A percentile compares a stretch with the other conserved stretches of the same genome.
phyloP scores from a whole-genome alignment of 1,139 yeast genomes.

The Yamadazyma taylorii region DNA sequence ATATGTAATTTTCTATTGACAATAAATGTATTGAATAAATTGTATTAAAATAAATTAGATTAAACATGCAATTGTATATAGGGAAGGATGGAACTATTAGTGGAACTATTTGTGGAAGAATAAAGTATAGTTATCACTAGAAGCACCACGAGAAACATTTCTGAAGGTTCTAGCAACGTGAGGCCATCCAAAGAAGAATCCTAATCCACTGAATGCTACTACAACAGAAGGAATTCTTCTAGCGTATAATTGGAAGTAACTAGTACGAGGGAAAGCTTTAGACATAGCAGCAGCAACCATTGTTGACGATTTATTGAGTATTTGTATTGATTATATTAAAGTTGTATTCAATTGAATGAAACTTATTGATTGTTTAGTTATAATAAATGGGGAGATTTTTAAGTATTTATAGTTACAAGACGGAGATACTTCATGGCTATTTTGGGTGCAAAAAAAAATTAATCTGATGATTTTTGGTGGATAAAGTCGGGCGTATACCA shows the following conservation, averaged over 20 bases:
- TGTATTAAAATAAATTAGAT: too few species aligned
- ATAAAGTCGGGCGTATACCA: neutral
- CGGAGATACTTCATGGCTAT: neutral
- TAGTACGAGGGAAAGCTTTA: constrained; percentile 13
- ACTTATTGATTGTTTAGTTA: too few species aligned
- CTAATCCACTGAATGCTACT: constrained; percentile 36
- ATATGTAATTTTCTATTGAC: too few species aligned
- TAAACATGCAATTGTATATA: too few species aligned
- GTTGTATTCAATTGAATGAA: neutral
- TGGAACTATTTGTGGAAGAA: too few species aligned
- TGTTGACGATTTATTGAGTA: too few species aligned
- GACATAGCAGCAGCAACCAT: constrained; percentile 2
- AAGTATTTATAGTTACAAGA: too few species aligned
- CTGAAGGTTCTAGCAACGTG: constrained; percentile 18
- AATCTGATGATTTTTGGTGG: constrained; percentile 1
- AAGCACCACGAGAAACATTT: neutral
- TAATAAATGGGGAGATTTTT: too few species aligned
- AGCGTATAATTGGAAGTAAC: constrained; percentile 21
- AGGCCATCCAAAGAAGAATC: constrained; percentile 40
- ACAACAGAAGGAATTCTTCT: constrained; percentile 34
- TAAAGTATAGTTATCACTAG: constrained; percentile 1
- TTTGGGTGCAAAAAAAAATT: constrained; percentile 2
- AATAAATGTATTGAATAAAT: too few species aligned
- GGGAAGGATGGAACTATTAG: too few species aligned
- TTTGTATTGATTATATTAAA: too few species aligned